Evolutionary conservation across 2,329 filamentous ascomycete species (phyloP).

Genomic region (Colletotrichum gloeosporioides): DNA sequence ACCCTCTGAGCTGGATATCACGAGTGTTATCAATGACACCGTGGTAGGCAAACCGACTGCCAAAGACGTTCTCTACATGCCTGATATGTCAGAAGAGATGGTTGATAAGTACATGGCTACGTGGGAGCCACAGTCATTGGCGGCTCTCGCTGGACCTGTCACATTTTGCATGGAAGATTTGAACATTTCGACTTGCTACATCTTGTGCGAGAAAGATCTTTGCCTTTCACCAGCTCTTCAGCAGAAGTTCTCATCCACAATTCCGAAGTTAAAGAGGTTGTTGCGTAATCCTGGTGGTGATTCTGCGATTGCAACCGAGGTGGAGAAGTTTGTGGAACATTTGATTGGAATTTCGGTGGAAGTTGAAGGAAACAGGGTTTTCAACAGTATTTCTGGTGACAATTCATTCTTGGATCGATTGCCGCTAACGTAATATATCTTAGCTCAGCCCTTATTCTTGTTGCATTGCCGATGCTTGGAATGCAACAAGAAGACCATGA

Average conservation of each 20-base stretch:
- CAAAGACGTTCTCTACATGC: not conserved
- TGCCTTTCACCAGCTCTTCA: not conserved
- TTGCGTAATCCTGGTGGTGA: not conserved
- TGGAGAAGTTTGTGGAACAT: not conserved
- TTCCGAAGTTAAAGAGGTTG: not conserved
- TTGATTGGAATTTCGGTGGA: not conserved
- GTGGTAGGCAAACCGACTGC: not conserved
- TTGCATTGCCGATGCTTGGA: not conserved
- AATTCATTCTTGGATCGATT: not conserved
- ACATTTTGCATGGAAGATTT: not conserved
- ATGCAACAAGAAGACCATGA: not conserved
- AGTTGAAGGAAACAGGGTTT: not conserved
- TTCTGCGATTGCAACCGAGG: not conserved
- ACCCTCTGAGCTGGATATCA: not conserved
- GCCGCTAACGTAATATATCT: not conserved
- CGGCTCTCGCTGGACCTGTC: not conserved
- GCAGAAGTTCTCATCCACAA: not conserved
- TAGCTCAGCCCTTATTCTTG: not conserved
- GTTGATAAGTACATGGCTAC: not conserved
- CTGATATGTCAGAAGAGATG: not conserved
- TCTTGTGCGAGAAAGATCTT: not conserved
- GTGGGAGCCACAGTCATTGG: not conserved
- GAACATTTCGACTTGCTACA: not conserved
- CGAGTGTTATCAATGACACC: not conserved
- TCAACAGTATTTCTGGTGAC: not conserved